These are phyloP conservation scores for Coniophora puteana DNA, from an alignment of 1,284 basidiomycete species.

Conservation along the genomic window DNA sequence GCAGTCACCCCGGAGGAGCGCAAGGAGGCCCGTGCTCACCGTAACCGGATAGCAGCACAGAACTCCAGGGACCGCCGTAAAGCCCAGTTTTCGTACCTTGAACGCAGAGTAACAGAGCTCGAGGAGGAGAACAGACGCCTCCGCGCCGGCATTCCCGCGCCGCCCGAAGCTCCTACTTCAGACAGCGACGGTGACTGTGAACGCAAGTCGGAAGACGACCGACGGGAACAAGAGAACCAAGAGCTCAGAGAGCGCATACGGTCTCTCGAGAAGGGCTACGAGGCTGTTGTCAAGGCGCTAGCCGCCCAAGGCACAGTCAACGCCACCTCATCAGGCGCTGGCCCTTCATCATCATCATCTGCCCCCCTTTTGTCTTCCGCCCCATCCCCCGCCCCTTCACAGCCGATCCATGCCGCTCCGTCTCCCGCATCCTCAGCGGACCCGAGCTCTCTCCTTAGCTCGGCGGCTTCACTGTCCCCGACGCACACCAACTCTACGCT, in stretches of 20 bases:
- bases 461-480: constrained; percentile 43
- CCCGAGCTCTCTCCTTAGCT: constrained; percentile 17
- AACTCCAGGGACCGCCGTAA: constrained; percentile 80
- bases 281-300: constrained; percentile 71
- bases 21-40: constrained; percentile 77
- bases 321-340: constrained; percentile 15
- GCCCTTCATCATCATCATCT: constrained; percentile 24
- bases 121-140: constrained; percentile 83
- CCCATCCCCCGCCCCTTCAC: constrained; percentile 24
- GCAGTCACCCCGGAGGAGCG: constrained; percentile 65
- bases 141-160: constrained; percentile 55
- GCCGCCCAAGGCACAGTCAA: constrained; percentile 42
- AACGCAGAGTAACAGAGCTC: constrained; percentile 75
- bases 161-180: constrained; percentile 32
- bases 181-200: constrained; percentile 30
- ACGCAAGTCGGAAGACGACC: constrained; percentile 40
- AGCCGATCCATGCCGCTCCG: constrained; percentile 29
- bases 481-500: constrained; percentile 40
- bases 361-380: constrained; percentile 20
- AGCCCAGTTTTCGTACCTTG: constrained; percentile 69
- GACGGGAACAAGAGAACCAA: constrained; percentile 63
- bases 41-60: constrained; percentile 81
- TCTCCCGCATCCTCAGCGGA: constrained; percentile 16
- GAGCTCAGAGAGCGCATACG: constrained; percentile 71
- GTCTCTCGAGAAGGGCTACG: constrained; percentile 75